phyloP scores from a whole-genome alignment of 2,329 filamentous ascomycete genomes.

The Hymenoscyphus infarciens region DNA sequence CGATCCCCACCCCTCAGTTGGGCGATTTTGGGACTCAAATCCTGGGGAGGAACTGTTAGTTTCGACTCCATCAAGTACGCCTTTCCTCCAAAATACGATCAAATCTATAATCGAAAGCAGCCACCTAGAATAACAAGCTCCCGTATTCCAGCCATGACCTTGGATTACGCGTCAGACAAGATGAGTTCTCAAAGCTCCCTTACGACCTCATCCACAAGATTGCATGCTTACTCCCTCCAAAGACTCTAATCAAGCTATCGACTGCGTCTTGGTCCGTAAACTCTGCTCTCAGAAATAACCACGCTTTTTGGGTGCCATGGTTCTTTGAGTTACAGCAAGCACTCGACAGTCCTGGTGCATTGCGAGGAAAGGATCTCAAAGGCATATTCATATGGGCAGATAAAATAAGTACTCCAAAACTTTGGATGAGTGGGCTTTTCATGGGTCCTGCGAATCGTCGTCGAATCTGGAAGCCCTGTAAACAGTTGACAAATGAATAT shows the following conservation, averaged over 20 bases:
- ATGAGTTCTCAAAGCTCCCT: constrained; percentile 13
- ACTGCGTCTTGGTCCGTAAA: constrained; percentile 10
- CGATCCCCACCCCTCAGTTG: neutral
- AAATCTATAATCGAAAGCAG: constrained; percentile 9
- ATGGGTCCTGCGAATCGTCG: constrained; percentile 35
- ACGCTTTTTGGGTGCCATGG: constrained; percentile 14
- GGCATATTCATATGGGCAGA: neutral
- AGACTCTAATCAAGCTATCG: constrained; percentile 2
- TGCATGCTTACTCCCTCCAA: constrained; percentile 5
- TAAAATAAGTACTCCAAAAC: constrained; percentile 16
- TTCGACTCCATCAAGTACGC: neutral
- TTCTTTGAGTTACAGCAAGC: constrained; percentile 13
- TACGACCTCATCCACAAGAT: constrained; percentile 14
- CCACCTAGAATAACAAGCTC: constrained; percentile 9
- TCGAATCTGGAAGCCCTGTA: constrained; percentile 31
- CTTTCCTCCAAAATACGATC: neutral
- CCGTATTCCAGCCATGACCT: constrained; percentile 4
- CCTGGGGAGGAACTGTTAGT: neutral
- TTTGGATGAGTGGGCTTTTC: constrained; percentile 28
- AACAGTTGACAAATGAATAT: constrained; percentile 12
- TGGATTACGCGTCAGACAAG: constrained; percentile 5
- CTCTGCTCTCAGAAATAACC: neutral
- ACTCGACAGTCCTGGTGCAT: constrained; percentile 5
- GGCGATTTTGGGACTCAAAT: neutral
- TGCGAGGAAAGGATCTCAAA: neutral